Conservation (phyloP, 2,329 filamentous ascomycete genomes). For the Monosporascus sp. region DNA sequence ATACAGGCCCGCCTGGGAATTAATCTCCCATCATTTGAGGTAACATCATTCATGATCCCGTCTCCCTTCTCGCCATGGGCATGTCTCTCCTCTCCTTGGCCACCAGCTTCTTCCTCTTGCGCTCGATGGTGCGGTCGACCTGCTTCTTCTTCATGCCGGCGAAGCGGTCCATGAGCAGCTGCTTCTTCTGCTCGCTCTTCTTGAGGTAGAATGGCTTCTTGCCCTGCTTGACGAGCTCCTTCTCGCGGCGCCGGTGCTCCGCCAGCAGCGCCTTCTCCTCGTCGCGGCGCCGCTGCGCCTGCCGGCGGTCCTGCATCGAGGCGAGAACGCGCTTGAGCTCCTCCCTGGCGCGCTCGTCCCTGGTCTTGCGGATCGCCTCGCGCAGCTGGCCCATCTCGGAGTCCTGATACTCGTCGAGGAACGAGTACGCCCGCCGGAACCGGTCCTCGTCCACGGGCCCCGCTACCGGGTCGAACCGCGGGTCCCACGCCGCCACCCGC, state of each 20-base stretch:
- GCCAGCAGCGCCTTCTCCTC: conserved; percentile 63
- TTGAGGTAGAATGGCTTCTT: conserved; percentile 94
- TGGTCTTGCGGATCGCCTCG: conserved; percentile 56
- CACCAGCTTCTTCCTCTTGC: conserved; percentile 83
- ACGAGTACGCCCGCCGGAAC: conserved; percentile 71
- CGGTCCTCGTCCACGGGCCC: conserved; percentile 48
- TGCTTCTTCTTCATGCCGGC: conserved; percentile 79
- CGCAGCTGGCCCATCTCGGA: conserved; percentile 76
- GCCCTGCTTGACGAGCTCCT: conserved; percentile 77
- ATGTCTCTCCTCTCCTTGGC: conserved; percentile 78
- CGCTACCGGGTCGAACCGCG: conserved; percentile 71
- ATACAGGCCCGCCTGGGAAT: no score
- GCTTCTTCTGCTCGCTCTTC: conserved; percentile 85
- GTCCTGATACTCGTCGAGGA: conserved; percentile 80
- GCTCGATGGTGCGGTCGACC: conserved; percentile 77
- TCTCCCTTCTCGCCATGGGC: conserved; percentile 47
- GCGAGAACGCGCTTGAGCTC: conserved; percentile 66
- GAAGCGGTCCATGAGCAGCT: conserved; percentile 73
- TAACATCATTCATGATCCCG: conserved; percentile 9
- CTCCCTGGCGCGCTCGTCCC: conserved; percentile 34
- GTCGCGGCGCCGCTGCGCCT: conserved; percentile 65
- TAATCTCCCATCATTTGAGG: conserved; percentile 14
- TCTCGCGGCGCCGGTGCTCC: conserved; percentile 77
- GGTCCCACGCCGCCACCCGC: conserved; percentile 66
- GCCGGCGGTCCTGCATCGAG: conserved; percentile 73